phyloP scores from a whole-genome alignment of 371 early-diverging fungal species.

The Mortierella sp. region DNA sequence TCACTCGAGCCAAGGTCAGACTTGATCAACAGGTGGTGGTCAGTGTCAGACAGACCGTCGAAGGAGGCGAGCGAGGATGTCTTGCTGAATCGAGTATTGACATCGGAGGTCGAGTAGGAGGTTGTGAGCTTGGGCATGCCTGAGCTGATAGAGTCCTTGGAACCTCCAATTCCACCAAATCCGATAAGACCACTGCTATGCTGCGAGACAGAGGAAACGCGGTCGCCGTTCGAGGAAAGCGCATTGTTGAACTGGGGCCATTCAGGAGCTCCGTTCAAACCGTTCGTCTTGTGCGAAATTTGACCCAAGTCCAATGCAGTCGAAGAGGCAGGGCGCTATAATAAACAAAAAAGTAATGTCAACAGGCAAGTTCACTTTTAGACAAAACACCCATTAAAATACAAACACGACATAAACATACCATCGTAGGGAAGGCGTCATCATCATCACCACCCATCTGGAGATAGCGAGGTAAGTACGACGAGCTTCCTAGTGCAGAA shows the following conservation, averaged over 20 bases:
- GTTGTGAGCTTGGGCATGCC: constrained; percentile 46
- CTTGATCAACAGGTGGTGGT: constrained; percentile 25
- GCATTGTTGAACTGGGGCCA: constrained; percentile 63
- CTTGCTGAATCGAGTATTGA: constrained; percentile 44
- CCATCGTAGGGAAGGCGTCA: constrained; percentile 53
- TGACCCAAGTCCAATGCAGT: constrained; percentile 64
- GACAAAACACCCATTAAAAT: neutral
- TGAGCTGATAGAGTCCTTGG: constrained; percentile 34
- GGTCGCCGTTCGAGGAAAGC: constrained; percentile 22
- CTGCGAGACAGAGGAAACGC: constrained; percentile 26
- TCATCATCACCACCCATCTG: constrained; percentile 60
- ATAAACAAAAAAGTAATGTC: neutral
- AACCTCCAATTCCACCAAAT: constrained; percentile 27
- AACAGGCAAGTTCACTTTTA: neutral
- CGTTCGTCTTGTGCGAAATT: constrained; percentile 57
- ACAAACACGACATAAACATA: neutral
- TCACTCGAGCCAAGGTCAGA: constrained; percentile 33
- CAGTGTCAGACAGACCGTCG: constrained; percentile 33
- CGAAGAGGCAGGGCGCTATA: constrained; percentile 54
- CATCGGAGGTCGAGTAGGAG: constrained; percentile 51
- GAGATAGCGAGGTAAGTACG: constrained; percentile 56
- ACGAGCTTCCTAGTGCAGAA: constrained; percentile 37
- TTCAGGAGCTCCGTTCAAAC: constrained; percentile 61
- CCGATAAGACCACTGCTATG: constrained; percentile 28
- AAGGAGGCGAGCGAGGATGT: constrained; percentile 35